Base-by-base conservation (phyloP, 768 basidiomycete genomes). In the Lactarius sp. region DNA sequence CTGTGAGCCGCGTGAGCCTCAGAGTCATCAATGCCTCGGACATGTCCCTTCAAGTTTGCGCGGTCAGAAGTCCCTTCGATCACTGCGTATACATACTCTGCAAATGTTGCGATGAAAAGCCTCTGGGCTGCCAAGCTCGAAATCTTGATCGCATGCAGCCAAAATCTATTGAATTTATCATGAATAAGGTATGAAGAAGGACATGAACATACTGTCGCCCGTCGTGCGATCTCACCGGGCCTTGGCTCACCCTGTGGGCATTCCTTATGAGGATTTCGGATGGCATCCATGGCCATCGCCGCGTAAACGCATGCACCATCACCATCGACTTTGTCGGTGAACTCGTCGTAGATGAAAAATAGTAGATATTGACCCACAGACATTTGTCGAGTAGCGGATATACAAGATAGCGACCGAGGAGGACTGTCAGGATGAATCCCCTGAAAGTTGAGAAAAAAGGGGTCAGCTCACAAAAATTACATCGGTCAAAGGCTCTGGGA, bases 291-390 rank as follows among this genome's bases (percentile, higher is more conserved):
- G n/a, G 78, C 72, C 8, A 76, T 70, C n/a, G 73, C 69, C 0
- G 71, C 75, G 39, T 74, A 69, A 4, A 66, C 37, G 1, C 71
- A 73, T 9, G 75, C 79, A 4, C 67, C 74, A 0, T 69, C 34
- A 0, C 68, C 72, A 33, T 73, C 65, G 0, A 73, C 73, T 16
- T 75, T 71, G 70, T 85, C 83, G 6, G 81, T 78, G 64, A 79
- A 76, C 67, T 82, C 79, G 67, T 85, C 83, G 66, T 79, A 74
- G 42, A 83, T 61, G 66, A 80, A 83, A 68, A 81, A 76, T 6
- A 82, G 64, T 41, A 80, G 27, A 27, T 27, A 3, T 27, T 27
- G 27, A 27, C 27, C 77, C 79, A 84, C 82, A 54, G 83, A 79
- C 79, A 76, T 74, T 73, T 74, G 18, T 67, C 61, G 2, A 71